Base-by-base conservation (phyloP, 2,329 filamentous ascomycete genomes). In the Xylariaceae sp. region DNA sequence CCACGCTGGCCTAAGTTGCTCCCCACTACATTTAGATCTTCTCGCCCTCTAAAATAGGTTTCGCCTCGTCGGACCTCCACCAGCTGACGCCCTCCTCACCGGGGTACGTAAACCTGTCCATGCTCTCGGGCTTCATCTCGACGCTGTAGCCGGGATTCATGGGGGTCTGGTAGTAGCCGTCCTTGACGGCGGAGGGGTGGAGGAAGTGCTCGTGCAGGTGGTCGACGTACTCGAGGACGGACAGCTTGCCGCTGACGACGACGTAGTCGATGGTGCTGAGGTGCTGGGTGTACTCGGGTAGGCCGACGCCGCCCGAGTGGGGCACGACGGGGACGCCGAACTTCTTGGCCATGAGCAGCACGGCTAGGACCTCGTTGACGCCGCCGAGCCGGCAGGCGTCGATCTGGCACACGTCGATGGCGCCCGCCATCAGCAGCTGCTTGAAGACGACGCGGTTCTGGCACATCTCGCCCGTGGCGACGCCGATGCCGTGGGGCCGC, bases 401-500 rank as follows among this genome's bases (percentile, higher is more conserved):
- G 66, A 95, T 89, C 75, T 96, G 92, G 72, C 91, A 91, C 19
- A 96, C 86, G 68, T 95, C 91, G 66, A 96, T 90, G 58, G 91
- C 90, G 48, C 89, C 89, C 2, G 85, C 80, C 71, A 88, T 84
- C 49, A 96, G 83, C 58, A 96, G 84, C 76, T 96, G 92, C 82
- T 96, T 96, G 84, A 96, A 96, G 68, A 96, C 85, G 63, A 96
- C 90, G 40, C 92, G 87, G 79, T 96, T 96, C 79, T 96, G 92
- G 78, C 91, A 95, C 91, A 96, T 96, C 78, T 96, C 92, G 61
- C 92, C 92, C 0, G 92, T 96, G 7, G 92, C 92, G 4, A 96
- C 92, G 56, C 90, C 90, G 66, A 96, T 91, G 54, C 84, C 84
- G 69, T 86, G 79, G 0, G 89, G 86, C 66, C 83, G 82, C 10